These are phyloP conservation scores for Camellia oleifera DNA, from an alignment of 179 eudicot genomes.

Conservation along the genomic window DNA sequence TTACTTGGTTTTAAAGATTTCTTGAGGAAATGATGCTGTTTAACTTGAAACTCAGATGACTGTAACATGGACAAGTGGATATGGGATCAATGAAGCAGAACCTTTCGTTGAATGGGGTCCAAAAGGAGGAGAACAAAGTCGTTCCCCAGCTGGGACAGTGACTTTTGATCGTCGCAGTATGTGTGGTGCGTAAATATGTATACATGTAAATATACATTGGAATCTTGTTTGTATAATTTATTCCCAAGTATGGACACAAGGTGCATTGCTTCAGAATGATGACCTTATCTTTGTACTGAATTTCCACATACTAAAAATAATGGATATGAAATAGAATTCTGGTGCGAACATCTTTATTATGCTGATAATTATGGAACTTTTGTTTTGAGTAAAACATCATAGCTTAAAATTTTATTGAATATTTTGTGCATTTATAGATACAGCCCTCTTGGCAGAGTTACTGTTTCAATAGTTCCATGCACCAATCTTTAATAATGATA, in stretches of 20 bases:
- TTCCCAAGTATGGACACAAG: neutral
- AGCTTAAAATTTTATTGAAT: neutral
- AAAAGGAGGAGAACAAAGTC: conserved; percentile 36
- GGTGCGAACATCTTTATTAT: neutral
- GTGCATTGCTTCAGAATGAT: neutral
- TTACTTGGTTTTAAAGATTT: neutral
- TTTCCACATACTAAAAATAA: neutral
- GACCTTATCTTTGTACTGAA: neutral
- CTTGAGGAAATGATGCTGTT: neutral
- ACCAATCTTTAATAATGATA: conserved; percentile 1
- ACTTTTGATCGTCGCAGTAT: conserved; percentile 66
- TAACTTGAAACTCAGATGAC: conserved; percentile 51
- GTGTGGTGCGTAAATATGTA: conserved; percentile 55
- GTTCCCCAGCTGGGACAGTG: conserved; percentile 68
- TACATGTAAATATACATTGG: neutral
- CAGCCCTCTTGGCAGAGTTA: neutral
- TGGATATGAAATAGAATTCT: neutral
- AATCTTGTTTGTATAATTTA: neutral
- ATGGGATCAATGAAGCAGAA: conserved; percentile 55
- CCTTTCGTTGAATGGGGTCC: conserved; percentile 78
- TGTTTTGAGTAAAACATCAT: neutral
- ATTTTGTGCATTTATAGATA: neutral
- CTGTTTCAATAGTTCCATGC: neutral
- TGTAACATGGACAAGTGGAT: conserved; percentile 91
- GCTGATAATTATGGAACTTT: neutral